Base-by-base conservation (phyloP, 164 flowering plant genomes). In the Vitis amurensis region DNA sequence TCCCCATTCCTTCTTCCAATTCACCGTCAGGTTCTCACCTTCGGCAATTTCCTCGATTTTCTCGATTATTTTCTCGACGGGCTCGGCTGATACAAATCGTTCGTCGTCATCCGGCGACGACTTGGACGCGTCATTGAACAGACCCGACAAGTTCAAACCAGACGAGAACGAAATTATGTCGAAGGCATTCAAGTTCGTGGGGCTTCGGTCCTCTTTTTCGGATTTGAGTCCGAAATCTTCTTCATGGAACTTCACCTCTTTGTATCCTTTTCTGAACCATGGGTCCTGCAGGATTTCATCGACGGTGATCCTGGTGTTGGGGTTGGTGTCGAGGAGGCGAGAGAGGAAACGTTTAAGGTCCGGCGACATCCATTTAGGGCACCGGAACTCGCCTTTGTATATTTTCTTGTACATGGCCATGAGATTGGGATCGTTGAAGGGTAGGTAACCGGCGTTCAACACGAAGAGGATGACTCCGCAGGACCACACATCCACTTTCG, bases 341-440 rank as follows among this genome's bases (percentile, higher is more conserved):
- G 80, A 69, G 13, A 88, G 10, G 16, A 90, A 78, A 16, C 85
- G 66, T n/a, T 72, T 78, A 6, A 90, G 82, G 17, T 85, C 91
- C 0, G 81, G 15, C 2, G 92, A 87, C 74, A 83, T 79, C 91
- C 89, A 88, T 53, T 80, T 86, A 1, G 94, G 94, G 60, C 88
- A 89, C 47, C 83, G 75, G 51, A 67, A 90, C 27, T 86, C 89
- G 0, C 92, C 92, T 55, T 78, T 88, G 73, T 87, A 85, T 27
- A 89, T 89, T 61, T 89, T 89, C 74, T 73, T 82, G 66, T 90
- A 90, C 94, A 90, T 81, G 4, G 60, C 80, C 92, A 90, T 85
- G 10, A 90, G 74, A 68, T 86, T 89, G 1, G 86, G 84, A 29
- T 89, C 90, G 73, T 86, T 83, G 73, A 89, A 89, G 2, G 94